Base-by-base conservation (phyloP, 805 yeast species). In the Vanderwaltozyma verrucispora region DNA sequence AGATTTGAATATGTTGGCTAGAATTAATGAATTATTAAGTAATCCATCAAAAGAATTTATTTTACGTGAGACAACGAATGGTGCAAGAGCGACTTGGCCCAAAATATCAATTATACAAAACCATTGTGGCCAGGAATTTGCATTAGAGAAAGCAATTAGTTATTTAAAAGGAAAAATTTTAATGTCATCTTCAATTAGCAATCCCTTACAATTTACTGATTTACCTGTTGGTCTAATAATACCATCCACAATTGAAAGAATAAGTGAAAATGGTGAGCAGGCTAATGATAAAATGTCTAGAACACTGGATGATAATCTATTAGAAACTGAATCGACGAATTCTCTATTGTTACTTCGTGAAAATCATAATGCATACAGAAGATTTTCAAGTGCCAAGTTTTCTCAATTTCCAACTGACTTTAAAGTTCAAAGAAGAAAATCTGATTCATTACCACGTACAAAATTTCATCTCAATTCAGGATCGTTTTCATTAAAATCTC, bases 41-140 rank as follows among this genome's bases (percentile, higher is more conserved):
- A 89, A 92, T 52, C 99, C 99, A 2, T 72, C 88, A 0, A 77
- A 82, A 0, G 83, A 75, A 37, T 85, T 82, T 49, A 57, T 88
- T 31, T 57, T 77, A 32, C 80, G 79, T 7, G 60, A 51, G 41
- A 72, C 80, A 2, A 68, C 77, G 28, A 70, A 94, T 44, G 98
- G 97, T 1, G 92, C 95, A 1, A 65, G 84, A 40, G 89, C 96
- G 0, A 80, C 96, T 0, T 89, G 97, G 96, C 95, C 96, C 0
- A 84, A 85, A 51, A 59, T 92, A 4, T 75, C 95, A 2, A 69
- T 88, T 31, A 85, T 89, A 33, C 72, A 79, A 47, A 89, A 92
- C 56, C 95, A 86, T 53, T 87, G 96, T 59, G 78, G 92, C 0
- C 75, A 87, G 24, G 98, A 89, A 53, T 80, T 89, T 57, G 81